Evolutionary conservation across 2,329 filamentous ascomycete genomes (phyloP).

Genomic region (Talaromyces sp.): DNA sequence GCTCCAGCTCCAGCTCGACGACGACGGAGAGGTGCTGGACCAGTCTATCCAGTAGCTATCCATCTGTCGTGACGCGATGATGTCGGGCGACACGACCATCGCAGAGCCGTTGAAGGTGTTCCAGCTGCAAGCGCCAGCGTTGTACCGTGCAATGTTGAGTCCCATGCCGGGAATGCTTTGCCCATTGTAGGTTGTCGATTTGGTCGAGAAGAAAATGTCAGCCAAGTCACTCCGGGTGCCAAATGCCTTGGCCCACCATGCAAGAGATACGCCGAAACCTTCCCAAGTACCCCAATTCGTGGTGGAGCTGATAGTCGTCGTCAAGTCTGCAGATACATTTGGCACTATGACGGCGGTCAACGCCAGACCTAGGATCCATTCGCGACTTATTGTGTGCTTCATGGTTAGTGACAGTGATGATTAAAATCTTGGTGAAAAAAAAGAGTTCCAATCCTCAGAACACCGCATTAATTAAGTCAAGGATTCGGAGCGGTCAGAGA

Average conservation of each 20-base stretch:
- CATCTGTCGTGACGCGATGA: neutral
- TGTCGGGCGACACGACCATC: neutral
- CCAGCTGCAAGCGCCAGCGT: slow-evolving; percentile 4
- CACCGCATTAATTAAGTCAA: neutral
- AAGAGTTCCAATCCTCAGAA: neutral
- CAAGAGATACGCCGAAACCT: slow-evolving; percentile 6
- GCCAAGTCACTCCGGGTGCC: neutral
- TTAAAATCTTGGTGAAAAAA: neutral
- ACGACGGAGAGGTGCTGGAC: neutral
- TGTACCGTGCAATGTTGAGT: slow-evolving; percentile 2
- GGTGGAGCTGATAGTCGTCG: slow-evolving; percentile 4
- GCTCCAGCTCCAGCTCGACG: slow-evolving; percentile 1
- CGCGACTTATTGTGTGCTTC: neutral
- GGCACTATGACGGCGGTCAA: neutral
- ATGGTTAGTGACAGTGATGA: neutral
- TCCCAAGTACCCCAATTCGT: slow-evolving; percentile 9
- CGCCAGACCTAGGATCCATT: neutral
- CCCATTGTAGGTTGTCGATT: slow-evolving; percentile 3
- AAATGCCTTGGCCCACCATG: slow-evolving; percentile 9
- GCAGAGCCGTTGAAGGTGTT: slow-evolving; percentile 1
- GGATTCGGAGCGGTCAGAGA: neutral
- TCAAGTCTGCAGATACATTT: neutral
- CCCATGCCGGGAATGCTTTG: slow-evolving; percentile 3
- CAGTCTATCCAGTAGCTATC: slow-evolving; percentile 6
- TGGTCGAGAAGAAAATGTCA: neutral